Evolutionary conservation across 176 grass and related monocot genomes (phyloP).

Genomic region (Aegilops bicornis): DNA sequence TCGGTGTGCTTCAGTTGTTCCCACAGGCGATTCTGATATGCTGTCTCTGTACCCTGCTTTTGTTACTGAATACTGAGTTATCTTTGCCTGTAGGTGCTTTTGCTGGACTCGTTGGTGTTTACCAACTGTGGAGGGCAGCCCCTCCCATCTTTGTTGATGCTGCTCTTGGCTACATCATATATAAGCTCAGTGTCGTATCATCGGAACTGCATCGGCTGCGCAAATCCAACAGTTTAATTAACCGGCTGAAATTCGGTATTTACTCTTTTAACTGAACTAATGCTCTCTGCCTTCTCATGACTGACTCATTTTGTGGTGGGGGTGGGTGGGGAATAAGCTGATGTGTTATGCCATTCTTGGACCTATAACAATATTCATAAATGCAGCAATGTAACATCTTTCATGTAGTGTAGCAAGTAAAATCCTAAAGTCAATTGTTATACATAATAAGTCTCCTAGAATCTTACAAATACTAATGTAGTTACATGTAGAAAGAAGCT

Average conservation of each 20-base stretch:
- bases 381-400: not conserved
- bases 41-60: not conserved
- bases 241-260: not conserved
- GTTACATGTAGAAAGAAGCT: not conserved
- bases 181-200: not conserved
- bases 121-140: slow-evolving; percentile 8
- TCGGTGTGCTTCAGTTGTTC: not conserved
- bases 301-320: not conserved
- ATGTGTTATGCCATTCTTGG: not conserved
- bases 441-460: not conserved
- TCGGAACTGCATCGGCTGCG: not conserved
- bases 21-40: not conserved
- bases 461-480: not conserved
- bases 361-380: not conserved
- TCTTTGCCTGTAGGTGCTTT: not conserved
- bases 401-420: not conserved
- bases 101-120: not conserved
- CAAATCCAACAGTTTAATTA: not conserved
- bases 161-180: slow-evolving; percentile 5
- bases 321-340: not conserved
- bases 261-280: not conserved
- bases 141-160: not conserved
- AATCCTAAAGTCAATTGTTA: not conserved
- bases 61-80: not conserved
- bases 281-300: not conserved